Percentiles rank a stretch among this genome's conserved stretches.
Conservation (phyloP, 192 early-diverging fungal species). For the Podila verticillata region DNA sequence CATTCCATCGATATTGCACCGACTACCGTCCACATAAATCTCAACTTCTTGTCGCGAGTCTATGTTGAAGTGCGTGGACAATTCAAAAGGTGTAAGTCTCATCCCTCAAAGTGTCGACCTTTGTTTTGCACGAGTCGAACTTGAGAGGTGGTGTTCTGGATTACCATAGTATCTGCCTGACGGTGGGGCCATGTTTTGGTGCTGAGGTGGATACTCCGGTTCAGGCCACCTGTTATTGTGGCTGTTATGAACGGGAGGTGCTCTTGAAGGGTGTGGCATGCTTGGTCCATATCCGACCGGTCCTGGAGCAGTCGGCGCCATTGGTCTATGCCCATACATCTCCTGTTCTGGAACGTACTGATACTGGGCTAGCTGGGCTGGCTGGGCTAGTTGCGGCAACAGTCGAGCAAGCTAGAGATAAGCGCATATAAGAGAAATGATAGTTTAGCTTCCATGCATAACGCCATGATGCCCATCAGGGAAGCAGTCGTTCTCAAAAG, state of each 20-base stretch:
- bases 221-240: constrained; percentile 20
- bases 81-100: no score
- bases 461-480: no score
- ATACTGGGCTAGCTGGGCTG: background rate
- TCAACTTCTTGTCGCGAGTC: constrained; percentile 31
- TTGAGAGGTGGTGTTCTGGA: no score
- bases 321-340: constrained; percentile 6
- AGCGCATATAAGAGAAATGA: background rate
- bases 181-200: constrained; percentile 5
- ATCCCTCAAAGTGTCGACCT: no score
- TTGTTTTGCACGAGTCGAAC: no score
- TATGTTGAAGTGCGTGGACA: background rate
- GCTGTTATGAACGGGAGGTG: background rate
- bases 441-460: background rate
- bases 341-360: background rate
- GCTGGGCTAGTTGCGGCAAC: background rate
- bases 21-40: constrained; percentile 37
- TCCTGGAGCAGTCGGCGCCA: background rate
- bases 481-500: no score
- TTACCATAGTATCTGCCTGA: constrained; percentile 30
- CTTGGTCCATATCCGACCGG: background rate
- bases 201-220: constrained; percentile 19
- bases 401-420: constrained; percentile 18
- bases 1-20: constrained; percentile 46
- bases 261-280: constrained; percentile 2